Evolutionary conservation across 768 basidiomycete genomes (phyloP).

Genomic region (Lentinula sp.): DNA sequence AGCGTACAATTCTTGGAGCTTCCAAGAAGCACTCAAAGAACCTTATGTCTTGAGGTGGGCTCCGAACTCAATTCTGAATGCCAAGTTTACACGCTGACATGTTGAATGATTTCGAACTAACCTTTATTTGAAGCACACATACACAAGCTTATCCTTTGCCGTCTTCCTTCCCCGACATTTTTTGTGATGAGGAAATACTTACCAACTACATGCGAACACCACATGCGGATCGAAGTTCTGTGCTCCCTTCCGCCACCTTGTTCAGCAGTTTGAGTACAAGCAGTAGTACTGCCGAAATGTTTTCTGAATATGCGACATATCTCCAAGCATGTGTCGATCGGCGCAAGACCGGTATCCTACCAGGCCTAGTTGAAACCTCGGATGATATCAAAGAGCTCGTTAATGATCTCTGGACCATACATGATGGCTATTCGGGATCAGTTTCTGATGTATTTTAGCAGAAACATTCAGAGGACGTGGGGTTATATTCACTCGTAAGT

Average conservation of each 20-base stretch:
- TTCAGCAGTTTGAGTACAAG: constrained; percentile 34
- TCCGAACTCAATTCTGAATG: neutral
- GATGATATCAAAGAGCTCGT: constrained; percentile 55
- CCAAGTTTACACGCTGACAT: neutral
- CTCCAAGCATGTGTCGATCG: constrained; percentile 37
- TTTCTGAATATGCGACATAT: constrained; percentile 47
- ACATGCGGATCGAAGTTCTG: neutral
- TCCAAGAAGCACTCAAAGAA: constrained; percentile 17
- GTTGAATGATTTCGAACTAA: neutral
- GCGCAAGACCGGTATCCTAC: constrained; percentile 24
- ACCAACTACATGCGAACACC: constrained; percentile 9
- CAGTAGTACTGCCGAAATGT: constrained; percentile 31
- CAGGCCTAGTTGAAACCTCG: constrained; percentile 29
- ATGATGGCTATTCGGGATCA: constrained; percentile 27
- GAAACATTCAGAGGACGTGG: neutral
- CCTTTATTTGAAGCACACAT: constrained; percentile 30
- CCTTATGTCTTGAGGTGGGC: constrained; percentile 32
- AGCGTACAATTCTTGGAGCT: constrained; percentile 34
- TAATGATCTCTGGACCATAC: constrained; percentile 55
- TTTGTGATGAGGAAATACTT: constrained; percentile 13
- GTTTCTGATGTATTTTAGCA: neutral
- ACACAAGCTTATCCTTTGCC: constrained; percentile 52
- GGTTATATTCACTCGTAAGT: neutral
- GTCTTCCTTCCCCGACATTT: constrained; percentile 50
- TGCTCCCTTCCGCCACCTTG: constrained; percentile 15